Percentiles rank a stretch among this genome's conserved stretches.
phyloP scores from a whole-genome alignment of 345 rosid genomes.

The Arabis hirsuta region DNA sequence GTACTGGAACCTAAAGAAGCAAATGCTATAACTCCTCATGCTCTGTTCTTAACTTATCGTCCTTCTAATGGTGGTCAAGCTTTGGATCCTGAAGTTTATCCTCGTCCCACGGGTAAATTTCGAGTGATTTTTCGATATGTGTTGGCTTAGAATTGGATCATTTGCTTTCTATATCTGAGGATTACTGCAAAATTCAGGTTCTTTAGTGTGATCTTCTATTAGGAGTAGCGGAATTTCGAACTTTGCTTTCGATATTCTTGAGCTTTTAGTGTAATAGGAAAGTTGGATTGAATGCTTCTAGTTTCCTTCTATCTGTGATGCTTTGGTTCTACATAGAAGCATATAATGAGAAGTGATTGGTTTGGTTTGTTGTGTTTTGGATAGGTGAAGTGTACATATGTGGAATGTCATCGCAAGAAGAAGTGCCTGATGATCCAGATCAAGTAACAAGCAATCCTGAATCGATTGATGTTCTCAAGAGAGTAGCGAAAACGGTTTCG shows the following conservation, averaged over 20 bases:
- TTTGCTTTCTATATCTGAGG: background rate
- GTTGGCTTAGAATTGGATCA: background rate
- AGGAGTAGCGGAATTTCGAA: too few species aligned
- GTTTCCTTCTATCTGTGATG: too few species aligned
- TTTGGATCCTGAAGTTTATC: constrained; percentile 81
- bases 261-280: too few species aligned
- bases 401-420: constrained; percentile 77
- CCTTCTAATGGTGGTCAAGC: constrained; percentile 57
- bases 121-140: background rate
- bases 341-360: background rate
- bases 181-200: too few species aligned
- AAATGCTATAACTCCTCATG: constrained; percentile 68
- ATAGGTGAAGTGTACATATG: constrained; percentile 91
- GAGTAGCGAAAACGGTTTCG: constrained; percentile 71
- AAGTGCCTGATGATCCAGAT: constrained; percentile 82
- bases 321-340: background rate
- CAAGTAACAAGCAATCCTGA: constrained; percentile 62
- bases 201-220: too few species aligned
- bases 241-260: too few species aligned
- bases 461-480: constrained; percentile 69
- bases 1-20: constrained; percentile 73
- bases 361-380: constrained; percentile 10
- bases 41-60: constrained; percentile 62
- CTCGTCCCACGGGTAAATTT: constrained; percentile 72
- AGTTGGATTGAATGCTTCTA: too few species aligned